A percentile compares a stretch with the other conserved stretches of the same genome.
Evolutionary conservation across 345 rosid genomes (phyloP).

Genomic region (Salix dunnii): DNA sequence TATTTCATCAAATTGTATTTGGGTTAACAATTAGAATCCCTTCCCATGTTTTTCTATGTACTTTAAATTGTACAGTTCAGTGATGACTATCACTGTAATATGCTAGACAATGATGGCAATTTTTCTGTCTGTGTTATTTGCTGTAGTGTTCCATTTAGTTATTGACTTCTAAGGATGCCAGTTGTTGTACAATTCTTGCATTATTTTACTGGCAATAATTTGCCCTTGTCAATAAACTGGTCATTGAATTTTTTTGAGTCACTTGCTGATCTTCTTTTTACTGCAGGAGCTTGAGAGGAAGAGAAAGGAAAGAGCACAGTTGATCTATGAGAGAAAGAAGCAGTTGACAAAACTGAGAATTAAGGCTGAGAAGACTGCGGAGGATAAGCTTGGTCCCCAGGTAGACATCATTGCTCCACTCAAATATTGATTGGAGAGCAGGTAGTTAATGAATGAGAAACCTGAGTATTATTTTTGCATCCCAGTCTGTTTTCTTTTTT

Average conservation of each 20-base stretch:
- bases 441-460: not conserved
- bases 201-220: not conserved
- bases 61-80: not conserved
- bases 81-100: not conserved
- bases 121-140: not conserved
- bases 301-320: conserved; percentile 81
- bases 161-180: not conserved
- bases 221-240: not conserved
- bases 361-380: conserved; percentile 76
- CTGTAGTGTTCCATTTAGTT: not conserved
- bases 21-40: not conserved
- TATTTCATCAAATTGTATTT: not conserved
- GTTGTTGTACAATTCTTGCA: not conserved
- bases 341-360: conserved; percentile 67
- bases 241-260: not conserved
- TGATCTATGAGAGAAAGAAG: conserved; percentile 72
- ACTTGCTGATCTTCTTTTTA: not conserved
- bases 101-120: not conserved
- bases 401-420: conserved; percentile 62
- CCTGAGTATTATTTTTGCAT: conserved; percentile 5
- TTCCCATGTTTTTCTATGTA: not conserved
- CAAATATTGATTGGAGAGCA: conserved; percentile 32
- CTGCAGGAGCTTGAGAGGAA: conserved; percentile 75
- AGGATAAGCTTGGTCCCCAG: conserved; percentile 78
- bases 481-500: conserved; percentile 1